Conservation (phyloP, 1,284 basidiomycete species). For the Peniophora sp. region DNA sequence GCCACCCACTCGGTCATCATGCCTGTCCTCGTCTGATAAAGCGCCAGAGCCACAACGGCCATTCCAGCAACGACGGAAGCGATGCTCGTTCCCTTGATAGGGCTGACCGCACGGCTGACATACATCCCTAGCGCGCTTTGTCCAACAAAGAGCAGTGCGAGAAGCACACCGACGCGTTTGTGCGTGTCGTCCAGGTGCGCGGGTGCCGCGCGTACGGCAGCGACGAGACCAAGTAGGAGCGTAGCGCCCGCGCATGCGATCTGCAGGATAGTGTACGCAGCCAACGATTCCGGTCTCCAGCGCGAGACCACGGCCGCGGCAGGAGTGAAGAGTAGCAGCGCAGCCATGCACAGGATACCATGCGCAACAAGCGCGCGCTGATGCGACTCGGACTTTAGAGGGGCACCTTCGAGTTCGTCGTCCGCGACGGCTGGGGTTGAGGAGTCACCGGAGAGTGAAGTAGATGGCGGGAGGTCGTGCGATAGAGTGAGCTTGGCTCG, state of each 20-base stretch:
- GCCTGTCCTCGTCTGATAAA: constrained; percentile 47
- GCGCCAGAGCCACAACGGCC: constrained; percentile 37
- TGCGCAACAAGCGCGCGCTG: constrained; percentile 30
- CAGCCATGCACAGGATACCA: constrained; percentile 22
- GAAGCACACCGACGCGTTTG: constrained; percentile 52
- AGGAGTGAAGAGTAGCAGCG: constrained; percentile 23
- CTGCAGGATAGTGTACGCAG: constrained; percentile 23
- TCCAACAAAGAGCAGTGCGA: constrained; percentile 51
- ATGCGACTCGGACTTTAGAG: constrained; percentile 17
- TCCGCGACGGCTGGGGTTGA: constrained; percentile 9
- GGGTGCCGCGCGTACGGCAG: constrained; percentile 32
- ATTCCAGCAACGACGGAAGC: constrained; percentile 46
- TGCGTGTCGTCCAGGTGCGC: constrained; percentile 39
- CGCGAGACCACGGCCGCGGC: constrained; percentile 22
- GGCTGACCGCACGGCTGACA: constrained; percentile 45
- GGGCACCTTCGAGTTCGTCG: constrained; percentile 4
- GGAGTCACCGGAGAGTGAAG: constrained; percentile 4
- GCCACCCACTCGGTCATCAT: constrained; percentile 39
- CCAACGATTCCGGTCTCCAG: constrained; percentile 20
- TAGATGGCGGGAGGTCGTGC: constrained; percentile 11
- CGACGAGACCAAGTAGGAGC: constrained; percentile 38
- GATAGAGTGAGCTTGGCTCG: constrained; percentile 19
- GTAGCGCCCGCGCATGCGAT: constrained; percentile 43
- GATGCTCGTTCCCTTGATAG: constrained; percentile 17
- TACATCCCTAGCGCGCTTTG: constrained; percentile 57